Conservation (phyloP, 257 asterid species). For the Voacanga thouarsii region DNA sequence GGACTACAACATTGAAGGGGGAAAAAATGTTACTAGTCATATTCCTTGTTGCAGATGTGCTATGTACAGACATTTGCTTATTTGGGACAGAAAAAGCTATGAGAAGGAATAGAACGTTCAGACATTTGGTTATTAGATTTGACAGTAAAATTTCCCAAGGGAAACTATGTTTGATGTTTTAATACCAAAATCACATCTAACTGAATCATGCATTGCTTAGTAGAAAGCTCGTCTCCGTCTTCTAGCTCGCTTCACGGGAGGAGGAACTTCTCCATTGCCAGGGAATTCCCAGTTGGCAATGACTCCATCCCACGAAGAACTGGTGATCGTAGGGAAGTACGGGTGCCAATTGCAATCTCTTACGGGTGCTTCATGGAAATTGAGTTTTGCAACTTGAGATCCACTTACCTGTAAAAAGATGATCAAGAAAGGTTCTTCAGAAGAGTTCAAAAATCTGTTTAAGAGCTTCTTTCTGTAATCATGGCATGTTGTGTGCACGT, state of each 20-base stretch:
- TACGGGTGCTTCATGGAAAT: conserved; percentile 67
- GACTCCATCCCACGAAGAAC: conserved; percentile 88
- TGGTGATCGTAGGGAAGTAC: conserved; percentile 63
- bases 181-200: not conserved
- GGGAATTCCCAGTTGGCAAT: conserved; percentile 87
- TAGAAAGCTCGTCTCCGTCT: conserved; percentile 36
- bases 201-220: conserved; percentile 8
- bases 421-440: not conserved
- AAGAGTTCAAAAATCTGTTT: not conserved
- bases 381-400: conserved; percentile 56
- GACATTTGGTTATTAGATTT: not conserved
- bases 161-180: not conserved
- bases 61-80: not conserved
- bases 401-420: conserved; percentile 55
- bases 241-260: conserved; percentile 30
- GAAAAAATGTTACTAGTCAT: too few relatives aligned
- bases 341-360: conserved; percentile 99
- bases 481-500: not conserved
- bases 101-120: not conserved
- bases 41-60: not conserved
- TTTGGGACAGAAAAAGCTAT: not conserved
- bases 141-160: not conserved
- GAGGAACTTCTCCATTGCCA: conserved; percentile 29
- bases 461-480: not conserved
- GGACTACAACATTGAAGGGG: too few relatives aligned